Conservation (phyloP, 768 basidiomycete species). For the Lentinus brumalis region DNA sequence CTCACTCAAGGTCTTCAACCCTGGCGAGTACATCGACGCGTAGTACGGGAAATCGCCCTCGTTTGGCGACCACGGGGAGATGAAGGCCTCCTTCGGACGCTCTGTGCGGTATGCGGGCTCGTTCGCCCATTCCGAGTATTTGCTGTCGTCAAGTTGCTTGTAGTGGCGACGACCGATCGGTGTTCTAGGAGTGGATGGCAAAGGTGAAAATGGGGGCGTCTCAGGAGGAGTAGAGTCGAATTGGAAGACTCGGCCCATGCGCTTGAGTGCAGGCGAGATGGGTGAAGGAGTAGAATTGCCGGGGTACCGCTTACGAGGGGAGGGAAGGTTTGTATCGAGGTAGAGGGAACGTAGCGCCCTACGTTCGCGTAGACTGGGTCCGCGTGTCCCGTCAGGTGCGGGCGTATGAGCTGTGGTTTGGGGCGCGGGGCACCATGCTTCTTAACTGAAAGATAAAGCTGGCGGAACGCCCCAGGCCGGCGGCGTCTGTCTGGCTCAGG, state of each 20-base stretch:
- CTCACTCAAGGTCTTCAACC: background rate
- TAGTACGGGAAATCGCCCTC: constrained; percentile 24
- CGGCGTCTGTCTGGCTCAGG: background rate
- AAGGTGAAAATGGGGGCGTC: constrained; percentile 3
- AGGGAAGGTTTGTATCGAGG: constrained; percentile 4
- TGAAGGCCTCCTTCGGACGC: constrained; percentile 21
- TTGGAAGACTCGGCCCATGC: constrained; percentile 25
- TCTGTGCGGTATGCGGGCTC: constrained; percentile 5
- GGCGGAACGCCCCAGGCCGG: constrained; percentile 3
- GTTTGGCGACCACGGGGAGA: constrained; percentile 29
- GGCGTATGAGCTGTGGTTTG: background rate
- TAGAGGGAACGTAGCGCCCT: constrained; percentile 9
- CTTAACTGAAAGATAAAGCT: constrained; percentile 17
- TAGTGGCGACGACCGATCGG: constrained; percentile 4
- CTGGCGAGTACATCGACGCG: constrained; percentile 6
- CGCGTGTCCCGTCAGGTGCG: background rate
- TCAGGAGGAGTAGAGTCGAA: constrained; percentile 14
- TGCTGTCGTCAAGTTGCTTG: constrained; percentile 12
- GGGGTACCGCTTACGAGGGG: constrained; percentile 6
- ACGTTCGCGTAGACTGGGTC: constrained; percentile 12
- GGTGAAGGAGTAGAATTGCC: background rate
- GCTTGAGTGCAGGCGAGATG: constrained; percentile 7
- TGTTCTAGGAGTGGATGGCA: background rate
- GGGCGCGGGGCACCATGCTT: background rate
- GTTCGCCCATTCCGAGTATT: constrained; percentile 11